A percentile compares a stretch with the other conserved stretches of the same genome.
Conservation (phyloP, 331 rosid species). For the Quercus lobata region DNA sequence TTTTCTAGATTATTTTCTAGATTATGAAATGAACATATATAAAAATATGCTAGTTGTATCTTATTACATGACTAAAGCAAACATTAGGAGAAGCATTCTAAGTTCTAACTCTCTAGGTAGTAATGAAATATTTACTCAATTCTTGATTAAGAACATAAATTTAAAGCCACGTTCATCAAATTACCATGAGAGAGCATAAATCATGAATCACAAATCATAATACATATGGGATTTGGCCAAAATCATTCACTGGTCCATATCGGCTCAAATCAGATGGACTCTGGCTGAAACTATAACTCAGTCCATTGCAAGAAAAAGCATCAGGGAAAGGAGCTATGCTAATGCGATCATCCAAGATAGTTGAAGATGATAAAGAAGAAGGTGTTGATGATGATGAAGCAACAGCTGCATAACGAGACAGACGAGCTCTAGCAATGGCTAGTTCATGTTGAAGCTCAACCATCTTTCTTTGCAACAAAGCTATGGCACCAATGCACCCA, state of each 20-base stretch:
- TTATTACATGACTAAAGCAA: no score
- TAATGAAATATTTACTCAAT: background rate
- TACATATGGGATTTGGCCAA: slow-evolving; percentile 52
- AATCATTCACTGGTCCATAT: slow-evolving; percentile 44
- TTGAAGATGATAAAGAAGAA: slow-evolving; percentile 2
- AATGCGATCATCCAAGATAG: slow-evolving; percentile 28
- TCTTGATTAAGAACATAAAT: background rate
- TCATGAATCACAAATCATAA: slow-evolving; percentile 18
- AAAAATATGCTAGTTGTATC: no score
- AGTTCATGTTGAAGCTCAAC: slow-evolving; percentile 69
- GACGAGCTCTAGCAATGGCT: slow-evolving; percentile 78
- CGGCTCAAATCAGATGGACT: slow-evolving; percentile 45
- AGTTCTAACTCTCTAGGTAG: no score
- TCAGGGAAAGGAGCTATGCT: slow-evolving; percentile 39
- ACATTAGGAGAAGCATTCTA: no score
- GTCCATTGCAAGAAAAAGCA: slow-evolving; percentile 42
- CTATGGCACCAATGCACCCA: slow-evolving; percentile 92
- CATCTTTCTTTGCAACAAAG: slow-evolving; percentile 65
- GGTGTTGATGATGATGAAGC: slow-evolving; percentile 11
- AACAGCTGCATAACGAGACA: slow-evolving; percentile 42
- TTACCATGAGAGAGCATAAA: background rate
- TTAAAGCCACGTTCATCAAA: background rate
- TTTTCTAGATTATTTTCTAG: no score
- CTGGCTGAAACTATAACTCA: slow-evolving; percentile 39
- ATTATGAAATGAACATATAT: no score